Percentiles rank a stretch among this genome's conserved stretches.
phyloP scores from a whole-genome alignment of 805 yeast genomes.

The Clavispora fructus region DNA sequence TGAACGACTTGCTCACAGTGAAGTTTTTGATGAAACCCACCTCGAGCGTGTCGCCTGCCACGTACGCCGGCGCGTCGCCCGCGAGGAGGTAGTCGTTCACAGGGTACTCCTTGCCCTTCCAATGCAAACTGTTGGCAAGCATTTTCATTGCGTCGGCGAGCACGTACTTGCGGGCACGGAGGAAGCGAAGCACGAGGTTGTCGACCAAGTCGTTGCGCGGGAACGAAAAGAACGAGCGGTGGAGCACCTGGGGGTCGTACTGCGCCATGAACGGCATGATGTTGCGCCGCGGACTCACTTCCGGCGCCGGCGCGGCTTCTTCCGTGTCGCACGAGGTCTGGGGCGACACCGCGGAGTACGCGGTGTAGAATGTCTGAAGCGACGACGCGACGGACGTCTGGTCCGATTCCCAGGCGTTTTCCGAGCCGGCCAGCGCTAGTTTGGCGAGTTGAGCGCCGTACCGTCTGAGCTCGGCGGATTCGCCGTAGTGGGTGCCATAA shows the following conservation, averaged over 20 bases:
- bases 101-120: constrained; percentile 63
- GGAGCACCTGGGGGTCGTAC: constrained; percentile 47
- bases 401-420: constrained; percentile 8
- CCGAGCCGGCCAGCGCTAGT: constrained; percentile 17
- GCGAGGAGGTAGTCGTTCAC: constrained; percentile 52
- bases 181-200: constrained; percentile 65
- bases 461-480: constrained; percentile 1
- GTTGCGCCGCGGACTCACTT: constrained; percentile 23
- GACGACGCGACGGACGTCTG: constrained; percentile 18
- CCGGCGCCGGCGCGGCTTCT: background rate
- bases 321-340: constrained; percentile 5
- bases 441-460: constrained; percentile 18
- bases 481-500: constrained; percentile 18
- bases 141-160: constrained; percentile 61
- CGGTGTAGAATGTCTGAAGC: constrained; percentile 30
- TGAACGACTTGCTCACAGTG: constrained; percentile 62
- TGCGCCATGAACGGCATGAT: constrained; percentile 48
- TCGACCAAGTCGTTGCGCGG: constrained; percentile 79
- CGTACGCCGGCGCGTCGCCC: constrained; percentile 65
- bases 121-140: constrained; percentile 66
- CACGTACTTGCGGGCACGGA: constrained; percentile 86
- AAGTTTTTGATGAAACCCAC: constrained; percentile 52
- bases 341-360: constrained; percentile 21
- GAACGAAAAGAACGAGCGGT: constrained; percentile 51
- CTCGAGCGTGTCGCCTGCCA: constrained; percentile 25